These are phyloP conservation scores for Hordeum pubiflorum DNA, from an alignment of 202 grass and related monocot species.

Conservation along the genomic window DNA sequence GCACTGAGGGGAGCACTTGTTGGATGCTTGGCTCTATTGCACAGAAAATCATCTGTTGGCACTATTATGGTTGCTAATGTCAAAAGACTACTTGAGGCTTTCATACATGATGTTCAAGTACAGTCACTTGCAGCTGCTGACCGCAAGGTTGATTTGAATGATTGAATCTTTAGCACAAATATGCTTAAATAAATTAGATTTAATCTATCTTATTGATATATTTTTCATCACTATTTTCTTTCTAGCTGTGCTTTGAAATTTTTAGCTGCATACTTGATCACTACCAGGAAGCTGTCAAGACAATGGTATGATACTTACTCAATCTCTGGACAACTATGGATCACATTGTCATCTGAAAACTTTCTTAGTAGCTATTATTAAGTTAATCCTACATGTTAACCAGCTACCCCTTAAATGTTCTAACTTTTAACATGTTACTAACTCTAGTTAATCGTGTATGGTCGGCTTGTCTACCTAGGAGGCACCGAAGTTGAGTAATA, in stretches of 20 bases:
- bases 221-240: conserved; percentile 26
- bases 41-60: conserved; percentile 56
- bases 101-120: conserved; percentile 58
- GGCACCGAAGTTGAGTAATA: neutral
- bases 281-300: conserved; percentile 51
- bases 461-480: neutral
- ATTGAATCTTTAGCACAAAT: conserved; percentile 5
- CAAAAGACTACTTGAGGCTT: conserved; percentile 63
- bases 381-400: conserved; percentile 5
- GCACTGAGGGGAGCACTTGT: conserved; percentile 67
- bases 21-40: conserved; percentile 77
- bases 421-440: neutral
- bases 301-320: conserved; percentile 46
- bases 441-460: neutral
- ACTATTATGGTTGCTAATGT: conserved; percentile 46
- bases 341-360: conserved; percentile 21
- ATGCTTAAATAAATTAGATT: conserved; percentile 22
- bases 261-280: conserved; percentile 55
- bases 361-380: conserved; percentile 12
- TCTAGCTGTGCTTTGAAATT: conserved; percentile 82
- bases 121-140: conserved; percentile 65
- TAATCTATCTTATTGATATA: conserved; percentile 20
- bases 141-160: conserved; percentile 57
- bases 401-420: neutral
- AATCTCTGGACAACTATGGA: conserved; percentile 12